Conservation (phyloP, 768 basidiomycete genomes). For the Asterophora lycoperdoides region DNA sequence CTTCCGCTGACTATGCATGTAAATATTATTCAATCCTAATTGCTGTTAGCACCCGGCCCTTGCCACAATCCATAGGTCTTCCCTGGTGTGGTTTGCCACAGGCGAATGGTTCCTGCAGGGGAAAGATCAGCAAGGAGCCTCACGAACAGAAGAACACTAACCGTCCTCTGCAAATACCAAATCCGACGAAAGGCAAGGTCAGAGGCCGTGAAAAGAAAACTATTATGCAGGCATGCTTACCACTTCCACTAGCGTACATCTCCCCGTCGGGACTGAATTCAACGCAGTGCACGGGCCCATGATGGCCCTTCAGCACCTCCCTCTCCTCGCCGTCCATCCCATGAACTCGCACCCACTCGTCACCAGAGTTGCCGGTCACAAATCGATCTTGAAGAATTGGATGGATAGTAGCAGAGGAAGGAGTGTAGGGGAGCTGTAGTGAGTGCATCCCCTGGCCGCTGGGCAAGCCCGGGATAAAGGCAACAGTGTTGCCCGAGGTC, state of each 20-base stretch:
- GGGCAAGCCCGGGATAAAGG: slow-evolving; percentile 79
- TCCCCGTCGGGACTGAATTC: slow-evolving; percentile 96
- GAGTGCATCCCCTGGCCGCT: slow-evolving; percentile 66
- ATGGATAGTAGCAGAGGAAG: slow-evolving; percentile 94
- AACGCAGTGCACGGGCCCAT: slow-evolving; percentile 94
- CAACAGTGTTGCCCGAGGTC: slow-evolving; percentile 88
- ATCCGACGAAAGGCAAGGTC: slow-evolving; percentile 3
- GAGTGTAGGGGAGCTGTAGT: slow-evolving; percentile 76
- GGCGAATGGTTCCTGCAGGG: slow-evolving; percentile 76
- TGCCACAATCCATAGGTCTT: slow-evolving; percentile 93
- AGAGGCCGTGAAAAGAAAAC: slow-evolving; percentile 5
- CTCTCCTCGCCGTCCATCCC: slow-evolving; percentile 85
- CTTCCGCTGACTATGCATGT: slow-evolving; percentile 16
- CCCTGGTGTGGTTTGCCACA: slow-evolving; percentile 97
- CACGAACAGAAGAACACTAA: slow-evolving; percentile 19
- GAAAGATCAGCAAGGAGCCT: slow-evolving; percentile 1
- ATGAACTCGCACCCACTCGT: slow-evolving; percentile 97
- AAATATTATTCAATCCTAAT: slow-evolving; percentile 27
- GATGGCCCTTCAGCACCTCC: slow-evolving; percentile 93
- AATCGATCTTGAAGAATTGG: slow-evolving; percentile 86
- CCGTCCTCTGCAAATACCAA: slow-evolving; percentile 59
- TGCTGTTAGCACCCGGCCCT: slow-evolving; percentile 45
- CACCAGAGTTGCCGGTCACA: slow-evolving; percentile 82
- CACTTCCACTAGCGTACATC: slow-evolving; percentile 95
- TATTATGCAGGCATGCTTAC: slow-evolving; percentile 43